Conservation (phyloP, 2,329 filamentous ascomycete genomes). For the Lecanoromycetidae sp. region DNA sequence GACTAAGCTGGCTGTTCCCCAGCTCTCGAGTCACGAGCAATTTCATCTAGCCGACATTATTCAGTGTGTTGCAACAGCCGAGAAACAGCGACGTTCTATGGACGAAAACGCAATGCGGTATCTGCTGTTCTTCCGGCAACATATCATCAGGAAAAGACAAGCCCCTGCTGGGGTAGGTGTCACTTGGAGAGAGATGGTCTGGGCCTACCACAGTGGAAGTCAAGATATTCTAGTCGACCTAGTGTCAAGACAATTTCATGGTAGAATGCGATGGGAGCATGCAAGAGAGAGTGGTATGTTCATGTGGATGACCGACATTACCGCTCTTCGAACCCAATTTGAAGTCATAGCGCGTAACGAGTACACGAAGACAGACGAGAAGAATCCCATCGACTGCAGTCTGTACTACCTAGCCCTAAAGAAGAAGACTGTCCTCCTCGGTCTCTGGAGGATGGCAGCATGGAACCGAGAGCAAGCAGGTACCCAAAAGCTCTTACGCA, state of each 20-base stretch:
- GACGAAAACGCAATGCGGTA: conserved; percentile 83
- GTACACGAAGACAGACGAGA: conserved; percentile 76
- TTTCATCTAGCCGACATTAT: conserved; percentile 74
- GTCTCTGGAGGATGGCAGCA: conserved; percentile 85
- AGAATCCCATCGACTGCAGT: conserved; percentile 82
- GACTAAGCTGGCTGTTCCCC: conserved; percentile 60
- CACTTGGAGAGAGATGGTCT: conserved; percentile 67
- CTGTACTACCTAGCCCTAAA: conserved; percentile 81
- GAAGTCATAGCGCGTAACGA: conserved; percentile 87
- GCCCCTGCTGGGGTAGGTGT: conserved; percentile 51
- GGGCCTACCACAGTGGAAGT: conserved; percentile 72
- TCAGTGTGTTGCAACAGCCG: conserved; percentile 71
- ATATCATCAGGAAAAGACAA: conserved; percentile 56
- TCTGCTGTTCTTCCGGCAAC: conserved; percentile 75
- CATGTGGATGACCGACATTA: conserved; percentile 78
- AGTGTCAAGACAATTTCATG: conserved; percentile 66
- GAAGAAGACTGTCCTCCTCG: conserved; percentile 83
- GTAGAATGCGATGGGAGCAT: conserved; percentile 69
- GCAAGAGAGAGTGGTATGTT: conserved; percentile 81
- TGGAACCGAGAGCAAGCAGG: conserved; percentile 78
- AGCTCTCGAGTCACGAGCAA: conserved; percentile 74
- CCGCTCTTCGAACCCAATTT: conserved; percentile 64
- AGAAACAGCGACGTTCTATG: conserved; percentile 76
- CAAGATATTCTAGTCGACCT: conserved; percentile 86
- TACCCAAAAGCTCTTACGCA: conserved; percentile 69